Evolutionary conservation across 257 asterid species (phyloP), one percentile per base, ranked within the genome.

Genomic region (Datura wrightii): DNA sequence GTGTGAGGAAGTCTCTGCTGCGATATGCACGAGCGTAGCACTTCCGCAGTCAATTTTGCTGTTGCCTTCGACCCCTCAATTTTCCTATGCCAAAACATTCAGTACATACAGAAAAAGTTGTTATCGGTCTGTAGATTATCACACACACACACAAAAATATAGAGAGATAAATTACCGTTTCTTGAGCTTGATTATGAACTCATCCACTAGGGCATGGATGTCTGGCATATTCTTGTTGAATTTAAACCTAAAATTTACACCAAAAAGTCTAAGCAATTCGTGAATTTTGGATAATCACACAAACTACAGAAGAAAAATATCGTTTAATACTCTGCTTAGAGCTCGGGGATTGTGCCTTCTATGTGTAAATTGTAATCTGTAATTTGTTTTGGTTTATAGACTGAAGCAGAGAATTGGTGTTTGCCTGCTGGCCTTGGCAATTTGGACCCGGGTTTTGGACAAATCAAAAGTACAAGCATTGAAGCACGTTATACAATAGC

Each of bases 61-160:
- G 97, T 94, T 11, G 97, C 90, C 90, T 97, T 95, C 72, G 99
- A 97, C 65, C 99, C 99, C 90, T 97, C 99, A 82, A 97, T 87
- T 92, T 97, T 92, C 86, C 99, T 97, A 89, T 89, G 6, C 74
- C 74, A 6, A 14, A 18, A 70, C 83, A 53, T 66, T 18, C 79
- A 66, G 5, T 54, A 46, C 80, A 72, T 39, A n/a, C 66, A 48
- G 2, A 76, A 58, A 1, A 15, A 62, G 9, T 5, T 4, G 0
- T 6, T 14, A 66, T 67, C 13, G 31, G 52, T 67, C 78, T 6
- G 3, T 67, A 67, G 8, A 72, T 19, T 19, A 46, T 36, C 19
- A 6, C 67, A 59, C 10, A 18, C 55, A 80, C 46, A n/a, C 36
- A 53, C 6, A 71, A 11, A 41, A 48, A 48, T 41, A 79, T 59